These are phyloP conservation scores for Pseudogymnoascus sp. DNA, from an alignment of 2,329 filamentous ascomycete genomes.

Conservation along the genomic window DNA sequence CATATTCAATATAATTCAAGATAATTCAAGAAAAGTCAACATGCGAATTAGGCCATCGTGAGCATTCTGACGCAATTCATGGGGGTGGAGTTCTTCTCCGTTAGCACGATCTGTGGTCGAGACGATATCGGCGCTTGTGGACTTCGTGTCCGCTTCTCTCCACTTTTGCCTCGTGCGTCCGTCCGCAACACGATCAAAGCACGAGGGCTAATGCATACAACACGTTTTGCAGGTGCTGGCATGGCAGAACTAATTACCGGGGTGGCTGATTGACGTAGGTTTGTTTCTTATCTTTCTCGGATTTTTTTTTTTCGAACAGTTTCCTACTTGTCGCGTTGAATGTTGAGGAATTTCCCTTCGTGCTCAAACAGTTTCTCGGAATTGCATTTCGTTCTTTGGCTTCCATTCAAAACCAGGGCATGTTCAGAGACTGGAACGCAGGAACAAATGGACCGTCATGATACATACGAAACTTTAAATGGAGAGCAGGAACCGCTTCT, in stretches of 20 bases:
- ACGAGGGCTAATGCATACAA: slow-evolving; percentile 2
- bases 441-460: neutral
- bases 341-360: neutral
- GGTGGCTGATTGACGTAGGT: neutral
- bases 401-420: neutral
- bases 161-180: neutral
- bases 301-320: neutral
- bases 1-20: neutral
- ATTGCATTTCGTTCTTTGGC: neutral
- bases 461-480: slow-evolving; percentile 1
- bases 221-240: neutral
- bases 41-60: neutral
- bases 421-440: neutral
- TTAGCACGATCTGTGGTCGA: neutral
- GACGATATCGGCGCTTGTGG: slow-evolving; percentile 6
- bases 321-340: neutral
- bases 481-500: neutral
- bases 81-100: neutral
- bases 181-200: neutral
- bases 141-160: neutral
- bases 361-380: neutral
- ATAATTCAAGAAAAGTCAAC: neutral
- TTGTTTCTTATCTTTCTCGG: neutral
- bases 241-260: neutral
- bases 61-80: neutral